Conservation (phyloP, 345 rosid genomes). For the Jatropha curcas region DNA sequence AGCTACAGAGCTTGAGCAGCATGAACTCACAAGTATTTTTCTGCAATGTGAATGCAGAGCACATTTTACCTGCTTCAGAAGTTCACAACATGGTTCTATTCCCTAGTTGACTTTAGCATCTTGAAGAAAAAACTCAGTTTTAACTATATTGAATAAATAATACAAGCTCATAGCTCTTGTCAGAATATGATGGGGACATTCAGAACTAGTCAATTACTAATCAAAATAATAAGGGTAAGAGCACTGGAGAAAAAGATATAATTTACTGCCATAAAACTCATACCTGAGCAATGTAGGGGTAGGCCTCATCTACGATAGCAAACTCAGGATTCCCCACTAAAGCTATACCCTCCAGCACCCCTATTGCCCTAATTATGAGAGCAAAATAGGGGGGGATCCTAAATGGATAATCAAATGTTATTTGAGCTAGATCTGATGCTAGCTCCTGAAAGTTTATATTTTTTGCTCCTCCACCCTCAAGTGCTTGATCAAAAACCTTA, state of each 20-base stretch:
- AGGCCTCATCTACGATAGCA: conserved; percentile 95
- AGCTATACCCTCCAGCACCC: conserved; percentile 96
- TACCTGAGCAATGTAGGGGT: conserved; percentile 97
- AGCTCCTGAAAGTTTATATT: conserved; percentile 90
- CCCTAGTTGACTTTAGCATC: neutral
- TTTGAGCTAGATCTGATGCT: conserved; percentile 94
- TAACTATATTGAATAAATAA: neutral
- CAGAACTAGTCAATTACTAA: conserved; percentile 6
- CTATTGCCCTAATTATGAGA: conserved; percentile 92
- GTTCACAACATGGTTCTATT: neutral
- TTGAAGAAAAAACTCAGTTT: neutral
- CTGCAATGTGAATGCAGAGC: neutral
- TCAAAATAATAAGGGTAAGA: neutral
- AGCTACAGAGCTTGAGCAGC: neutral
- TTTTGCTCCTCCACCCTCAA: conserved; percentile 98
- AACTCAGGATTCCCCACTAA: conserved; percentile 93
- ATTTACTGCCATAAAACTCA: conserved; percentile 6
- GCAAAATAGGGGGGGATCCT: conserved; percentile 98
- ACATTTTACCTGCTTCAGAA: neutral
- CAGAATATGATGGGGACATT: neutral
- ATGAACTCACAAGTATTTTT: neutral
- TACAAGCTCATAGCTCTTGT: neutral
- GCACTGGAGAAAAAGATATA: neutral
- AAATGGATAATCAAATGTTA: conserved; percentile 96
- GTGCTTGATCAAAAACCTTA: conserved; percentile 98